Evolutionary conservation across 23 red algal species (phyloP), one percentile per base, ranked within the genome.

Genomic region (Chondrus crispus): DNA sequence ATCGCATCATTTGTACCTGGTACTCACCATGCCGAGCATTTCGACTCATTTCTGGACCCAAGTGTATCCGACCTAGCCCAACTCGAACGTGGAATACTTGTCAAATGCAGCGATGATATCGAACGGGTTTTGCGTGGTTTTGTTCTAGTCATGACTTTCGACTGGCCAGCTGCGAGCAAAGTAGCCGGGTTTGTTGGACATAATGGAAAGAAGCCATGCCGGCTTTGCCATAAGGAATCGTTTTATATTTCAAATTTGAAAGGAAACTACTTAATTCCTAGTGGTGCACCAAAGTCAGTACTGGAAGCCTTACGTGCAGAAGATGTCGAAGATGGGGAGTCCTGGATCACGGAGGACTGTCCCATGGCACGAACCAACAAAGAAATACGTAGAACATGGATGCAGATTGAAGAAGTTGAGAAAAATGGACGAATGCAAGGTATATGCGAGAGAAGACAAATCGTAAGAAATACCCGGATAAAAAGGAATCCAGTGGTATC

Each of bases 141-240:
- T 7, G 12, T 47, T 16, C n/a, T 78, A 40, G 48, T 78, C 42
- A 40, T 78, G 2, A 78, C 46, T 2, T 45, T 50, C 39, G 74
- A 80, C 39, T 80, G 74, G 74, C 42, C 42, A 1, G 74, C 46
- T 13, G 72, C 37, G 42, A 78, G 72, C 37, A 78, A 78, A n/a
- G 32, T 78, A 3, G 19, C 53, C 29, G 72, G 72, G 18, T 22
- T 20, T 3, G 33, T 51, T 20, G 72, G 72, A 8, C 37, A 78
- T 22, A 78, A 78, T 48, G 72, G 44, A 47, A 48, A 78, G 42
- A 43, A 22, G 32, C 72, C 72, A 3, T 46, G 42, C 43, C 72
- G 42, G 53, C 48, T 28, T 28, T 78, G 72, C 24, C 72, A 78
- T 28, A 78, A 78, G 72, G 33, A 48, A 49, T n/a, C n/a, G n/a